phyloP scores from a whole-genome alignment of 306 rosid genomes.

The Carpinus fangiana region DNA sequence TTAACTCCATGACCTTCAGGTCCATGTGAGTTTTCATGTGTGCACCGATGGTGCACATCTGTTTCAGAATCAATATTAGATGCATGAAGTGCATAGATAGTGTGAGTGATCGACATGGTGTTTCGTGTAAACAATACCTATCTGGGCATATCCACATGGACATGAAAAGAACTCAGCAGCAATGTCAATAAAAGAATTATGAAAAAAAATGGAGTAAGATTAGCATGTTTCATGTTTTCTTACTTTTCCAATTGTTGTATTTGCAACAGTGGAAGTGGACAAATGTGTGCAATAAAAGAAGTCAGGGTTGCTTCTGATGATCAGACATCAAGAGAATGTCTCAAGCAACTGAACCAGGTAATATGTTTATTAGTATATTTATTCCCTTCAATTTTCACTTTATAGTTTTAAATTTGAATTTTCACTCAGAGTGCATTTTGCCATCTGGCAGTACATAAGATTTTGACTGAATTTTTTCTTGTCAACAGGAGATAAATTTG shows the following conservation, averaged over 20 bases:
- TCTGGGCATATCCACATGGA: background rate
- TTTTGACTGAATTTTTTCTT: slow-evolving; percentile 23
- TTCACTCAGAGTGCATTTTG: slow-evolving; percentile 13
- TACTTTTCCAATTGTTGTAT: slow-evolving; percentile 37
- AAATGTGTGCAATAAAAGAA: slow-evolving; percentile 99
- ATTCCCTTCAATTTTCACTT: slow-evolving; percentile 12
- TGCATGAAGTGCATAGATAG: background rate
- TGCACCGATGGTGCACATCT: background rate
- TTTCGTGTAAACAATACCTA: background rate
- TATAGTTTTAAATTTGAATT: slow-evolving; percentile 11
- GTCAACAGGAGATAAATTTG: slow-evolving; percentile 85
- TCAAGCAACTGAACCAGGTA: slow-evolving; percentile 95
- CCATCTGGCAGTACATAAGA: slow-evolving; percentile 18
- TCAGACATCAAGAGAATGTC: slow-evolving; percentile 81
- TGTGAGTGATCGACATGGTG: background rate
- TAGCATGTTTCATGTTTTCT: background rate
- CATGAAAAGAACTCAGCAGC: background rate
- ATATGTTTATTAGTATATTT: slow-evolving; percentile 4
- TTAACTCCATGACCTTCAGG: background rate
- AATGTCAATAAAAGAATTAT: background rate
- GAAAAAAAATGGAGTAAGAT: background rate
- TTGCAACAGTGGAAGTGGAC: slow-evolving; percentile 84
- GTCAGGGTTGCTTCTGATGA: slow-evolving; percentile 83
- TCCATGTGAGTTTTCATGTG: slow-evolving; percentile 3
- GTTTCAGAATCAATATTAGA: background rate